Percentiles rank a stretch among this genome's conserved stretches.
These are phyloP conservation scores for Blastomyces silverae DNA, from an alignment of 2,329 filamentous ascomycete genomes.

Conservation along the genomic window DNA sequence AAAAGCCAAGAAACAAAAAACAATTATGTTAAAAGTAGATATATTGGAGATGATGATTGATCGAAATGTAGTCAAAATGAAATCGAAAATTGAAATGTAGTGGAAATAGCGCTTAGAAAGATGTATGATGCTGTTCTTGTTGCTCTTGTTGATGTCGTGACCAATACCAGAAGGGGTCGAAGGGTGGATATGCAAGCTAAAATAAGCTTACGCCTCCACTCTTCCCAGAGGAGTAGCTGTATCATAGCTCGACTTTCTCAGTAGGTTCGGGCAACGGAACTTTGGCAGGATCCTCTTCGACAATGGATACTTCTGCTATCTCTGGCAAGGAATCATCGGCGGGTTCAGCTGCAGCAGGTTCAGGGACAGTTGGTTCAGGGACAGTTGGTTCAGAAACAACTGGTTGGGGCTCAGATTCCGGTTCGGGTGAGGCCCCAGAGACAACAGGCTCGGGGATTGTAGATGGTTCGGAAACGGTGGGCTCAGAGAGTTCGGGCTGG, in stretches of 20 bases:
- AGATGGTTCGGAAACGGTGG: background rate
- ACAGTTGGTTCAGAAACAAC: background rate
- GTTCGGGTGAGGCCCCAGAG: too few species aligned
- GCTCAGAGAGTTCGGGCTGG: background rate
- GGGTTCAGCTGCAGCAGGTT: background rate
- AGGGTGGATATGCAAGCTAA: background rate
- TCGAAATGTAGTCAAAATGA: background rate
- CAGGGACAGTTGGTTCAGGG: background rate
- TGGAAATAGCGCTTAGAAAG: background rate
- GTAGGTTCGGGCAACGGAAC: constrained; percentile 4
- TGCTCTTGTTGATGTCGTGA: constrained; percentile 2
- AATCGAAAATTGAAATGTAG: background rate
- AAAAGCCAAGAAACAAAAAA: background rate
- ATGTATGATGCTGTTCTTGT: constrained; percentile 2
- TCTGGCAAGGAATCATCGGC: background rate
- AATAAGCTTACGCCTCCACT: background rate
- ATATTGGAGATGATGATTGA: constrained; percentile 1
- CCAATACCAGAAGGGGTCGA: background rate
- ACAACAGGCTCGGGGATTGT: too few species aligned
- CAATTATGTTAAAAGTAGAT: background rate
- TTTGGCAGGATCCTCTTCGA: constrained; percentile 9
- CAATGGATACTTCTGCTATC: background rate
- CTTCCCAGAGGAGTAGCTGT: background rate
- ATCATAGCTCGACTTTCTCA: constrained; percentile 7
- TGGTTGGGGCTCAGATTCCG: background rate